A percentile compares a stretch with the other conserved stretches of the same genome.
Conservation (phyloP, 805 yeast species). For the Monosporozyma aerobia region DNA sequence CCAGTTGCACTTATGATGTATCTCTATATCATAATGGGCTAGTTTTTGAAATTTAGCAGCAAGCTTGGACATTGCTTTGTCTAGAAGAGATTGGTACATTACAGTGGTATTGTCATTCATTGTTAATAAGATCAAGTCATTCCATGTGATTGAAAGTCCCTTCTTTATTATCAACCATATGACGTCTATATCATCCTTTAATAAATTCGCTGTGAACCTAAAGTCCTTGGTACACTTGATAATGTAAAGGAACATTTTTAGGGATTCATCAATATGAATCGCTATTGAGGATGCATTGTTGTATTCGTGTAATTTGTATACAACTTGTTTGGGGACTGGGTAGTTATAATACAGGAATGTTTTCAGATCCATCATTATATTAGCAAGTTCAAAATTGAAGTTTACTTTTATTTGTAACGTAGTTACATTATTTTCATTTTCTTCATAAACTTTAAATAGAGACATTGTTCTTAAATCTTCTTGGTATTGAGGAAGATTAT, state of each 20-base stretch:
- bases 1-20: not conserved
- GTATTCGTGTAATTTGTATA: not conserved
- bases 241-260: not conserved
- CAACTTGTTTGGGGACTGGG: not conserved
- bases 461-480: not conserved
- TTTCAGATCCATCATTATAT: not conserved
- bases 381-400: not conserved
- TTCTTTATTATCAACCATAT: not conserved
- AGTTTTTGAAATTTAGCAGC: conserved; percentile 33
- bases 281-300: not conserved
- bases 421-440: not conserved
- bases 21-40: conserved; percentile 7
- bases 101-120: not conserved
- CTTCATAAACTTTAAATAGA: not conserved
- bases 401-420: not conserved
- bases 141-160: not conserved
- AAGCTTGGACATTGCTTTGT: conserved; percentile 1
- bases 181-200: not conserved
- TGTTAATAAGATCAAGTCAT: not conserved
- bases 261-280: not conserved
- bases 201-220: not conserved
- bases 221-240: not conserved
- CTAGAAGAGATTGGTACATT: not conserved
- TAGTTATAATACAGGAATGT: not conserved
- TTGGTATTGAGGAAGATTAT: not conserved